Evolutionary conservation across 2,329 filamentous ascomycete genomes (phyloP).

Genomic region (Diaporthe nobilis): DNA sequence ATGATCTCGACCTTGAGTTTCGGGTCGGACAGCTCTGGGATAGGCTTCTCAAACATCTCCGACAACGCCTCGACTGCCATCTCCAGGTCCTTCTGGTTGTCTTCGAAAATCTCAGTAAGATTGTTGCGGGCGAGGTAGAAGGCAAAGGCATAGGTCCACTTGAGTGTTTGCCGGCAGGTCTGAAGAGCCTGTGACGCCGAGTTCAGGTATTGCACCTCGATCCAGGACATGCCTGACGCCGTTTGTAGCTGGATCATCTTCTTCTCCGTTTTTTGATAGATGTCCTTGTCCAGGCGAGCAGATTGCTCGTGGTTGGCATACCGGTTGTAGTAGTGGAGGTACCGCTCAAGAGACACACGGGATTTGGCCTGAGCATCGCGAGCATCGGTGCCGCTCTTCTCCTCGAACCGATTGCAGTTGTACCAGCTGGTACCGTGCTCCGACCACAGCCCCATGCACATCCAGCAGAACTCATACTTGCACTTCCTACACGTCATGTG

Average conservation of each 20-base stretch:
- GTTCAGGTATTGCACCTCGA: constrained; percentile 97
- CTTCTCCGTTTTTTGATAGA: constrained; percentile 96
- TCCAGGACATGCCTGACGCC: constrained; percentile 97
- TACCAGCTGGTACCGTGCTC: constrained; percentile 99
- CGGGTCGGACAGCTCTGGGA: constrained; percentile 84
- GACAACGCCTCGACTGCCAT: constrained; percentile 96
- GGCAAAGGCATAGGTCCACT: constrained; percentile 99
- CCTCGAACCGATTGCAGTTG: constrained; percentile 97
- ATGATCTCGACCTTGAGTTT: constrained; percentile 98
- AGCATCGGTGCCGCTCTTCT: constrained; percentile 93
- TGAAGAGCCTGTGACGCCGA: constrained; percentile 93
- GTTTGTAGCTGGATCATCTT: constrained; percentile 98
- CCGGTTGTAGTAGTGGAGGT: constrained; percentile 98
- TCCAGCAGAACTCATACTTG: constrained; percentile 98
- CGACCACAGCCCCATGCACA: constrained; percentile 99
- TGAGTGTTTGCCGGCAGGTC: constrained; percentile 96
- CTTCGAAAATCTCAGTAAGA: constrained; percentile 95
- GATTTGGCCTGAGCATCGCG: constrained; percentile 93
- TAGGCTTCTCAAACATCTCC: constrained; percentile 99
- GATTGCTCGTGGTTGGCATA: constrained; percentile 99
- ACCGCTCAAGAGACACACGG: constrained; percentile 91
- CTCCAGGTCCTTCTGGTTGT: constrained; percentile 98
- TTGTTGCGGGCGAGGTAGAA: constrained; percentile 98
- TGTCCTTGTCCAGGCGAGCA: constrained; percentile 94
- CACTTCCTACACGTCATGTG: constrained; percentile 98